A percentile compares a stretch with the other conserved stretches of the same genome.
Conservation (phyloP, 2,329 filamentous ascomycete species). For the Aspergillus glaucus region DNA sequence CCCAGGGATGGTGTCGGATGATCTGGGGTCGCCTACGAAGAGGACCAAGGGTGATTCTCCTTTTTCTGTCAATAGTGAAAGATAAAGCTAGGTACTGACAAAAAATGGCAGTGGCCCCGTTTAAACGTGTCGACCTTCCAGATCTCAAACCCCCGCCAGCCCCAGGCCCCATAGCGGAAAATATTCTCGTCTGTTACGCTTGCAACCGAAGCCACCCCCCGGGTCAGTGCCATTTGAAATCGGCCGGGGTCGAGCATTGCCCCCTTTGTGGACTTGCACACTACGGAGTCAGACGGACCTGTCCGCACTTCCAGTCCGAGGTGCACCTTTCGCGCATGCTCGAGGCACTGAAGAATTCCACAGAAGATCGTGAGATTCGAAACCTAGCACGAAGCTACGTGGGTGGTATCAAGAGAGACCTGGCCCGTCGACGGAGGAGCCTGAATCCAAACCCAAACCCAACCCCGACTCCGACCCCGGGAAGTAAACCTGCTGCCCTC, state of each 20-base stretch:
- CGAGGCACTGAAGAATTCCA: slow-evolving; percentile 53
- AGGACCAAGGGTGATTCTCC: slow-evolving; percentile 14
- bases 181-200: slow-evolving; percentile 40
- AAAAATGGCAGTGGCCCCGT: slow-evolving; percentile 26
- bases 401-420: slow-evolving; percentile 48
- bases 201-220: slow-evolving; percentile 50
- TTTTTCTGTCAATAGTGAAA: not conserved
- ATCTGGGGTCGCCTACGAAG: slow-evolving; percentile 18
- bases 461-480: too few species aligned
- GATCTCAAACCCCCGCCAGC: slow-evolving; percentile 7
- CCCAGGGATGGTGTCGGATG: slow-evolving; percentile 14
- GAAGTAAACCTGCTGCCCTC: too few species aligned
- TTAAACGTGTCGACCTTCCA: slow-evolving; percentile 29
- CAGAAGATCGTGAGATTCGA: slow-evolving; percentile 50
- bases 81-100: slow-evolving; percentile 5
- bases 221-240: slow-evolving; percentile 57
- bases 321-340: slow-evolving; percentile 60
- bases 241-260: slow-evolving; percentile 55
- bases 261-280: slow-evolving; percentile 60
- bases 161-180: not conserved
- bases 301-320: slow-evolving; percentile 58
- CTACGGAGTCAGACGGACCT: slow-evolving; percentile 50
- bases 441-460: too few species aligned
- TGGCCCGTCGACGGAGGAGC: slow-evolving; percentile 30
- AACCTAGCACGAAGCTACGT: slow-evolving; percentile 53